Evolutionary conservation across 179 eudicot species (phyloP).

Genomic region (Monotropa hypopitys): DNA sequence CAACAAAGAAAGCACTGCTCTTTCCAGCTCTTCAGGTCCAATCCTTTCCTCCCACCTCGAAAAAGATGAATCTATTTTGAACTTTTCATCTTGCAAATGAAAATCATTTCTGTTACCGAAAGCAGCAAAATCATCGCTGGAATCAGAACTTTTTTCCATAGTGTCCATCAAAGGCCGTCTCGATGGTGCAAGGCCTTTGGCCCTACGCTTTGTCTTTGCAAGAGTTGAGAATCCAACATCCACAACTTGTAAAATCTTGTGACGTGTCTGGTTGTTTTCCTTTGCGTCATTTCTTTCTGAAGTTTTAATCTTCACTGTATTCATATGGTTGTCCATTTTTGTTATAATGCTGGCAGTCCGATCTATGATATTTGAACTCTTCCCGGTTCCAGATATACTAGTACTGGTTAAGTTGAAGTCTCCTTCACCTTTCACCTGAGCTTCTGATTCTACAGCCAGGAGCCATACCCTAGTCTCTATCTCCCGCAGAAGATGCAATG

Average conservation of each 20-base stretch:
- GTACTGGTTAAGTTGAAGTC: conserved; percentile 34
- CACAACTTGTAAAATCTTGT: conserved; percentile 31
- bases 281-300: conserved; percentile 41
- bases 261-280: conserved; percentile 35
- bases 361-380: conserved; percentile 57
- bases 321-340: conserved; percentile 78
- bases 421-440: conserved; percentile 60
- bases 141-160: conserved; percentile 37
- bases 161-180: conserved; percentile 41
- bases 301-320: conserved; percentile 27
- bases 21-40: conserved; percentile 81
- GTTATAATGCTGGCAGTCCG: conserved; percentile 58
- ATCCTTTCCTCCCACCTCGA: conserved; percentile 94
- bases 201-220: conserved; percentile 57
- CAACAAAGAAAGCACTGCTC: conserved; percentile 84
- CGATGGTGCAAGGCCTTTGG: conserved; percentile 47
- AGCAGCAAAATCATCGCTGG: conserved; percentile 35
- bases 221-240: conserved; percentile 34
- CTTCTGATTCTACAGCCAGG: conserved; percentile 92
- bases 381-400: conserved; percentile 42
- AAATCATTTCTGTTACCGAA: conserved; percentile 30
- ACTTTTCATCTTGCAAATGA: conserved; percentile 38
- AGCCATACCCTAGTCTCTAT: conserved; percentile 97
- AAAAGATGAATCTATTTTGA: conserved; percentile 47
- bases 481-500: conserved; percentile 82